These are phyloP conservation scores for Boletus coccyginus DNA, from an alignment of 768 basidiomycete species.

Conservation along the genomic window DNA sequence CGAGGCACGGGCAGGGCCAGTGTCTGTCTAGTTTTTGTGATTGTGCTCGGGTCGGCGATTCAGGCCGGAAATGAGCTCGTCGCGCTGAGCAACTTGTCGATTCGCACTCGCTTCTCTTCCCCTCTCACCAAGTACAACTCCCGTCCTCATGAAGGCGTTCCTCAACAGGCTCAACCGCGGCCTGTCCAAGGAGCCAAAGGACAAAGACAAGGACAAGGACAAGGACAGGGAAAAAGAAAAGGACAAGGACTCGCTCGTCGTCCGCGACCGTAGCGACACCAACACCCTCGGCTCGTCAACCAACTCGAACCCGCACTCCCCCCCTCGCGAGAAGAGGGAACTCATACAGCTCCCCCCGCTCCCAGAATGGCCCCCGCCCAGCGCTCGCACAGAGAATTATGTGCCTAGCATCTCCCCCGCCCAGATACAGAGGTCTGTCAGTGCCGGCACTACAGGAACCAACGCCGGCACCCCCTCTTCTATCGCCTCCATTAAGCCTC, in stretches of 20 bases:
- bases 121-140: background rate
- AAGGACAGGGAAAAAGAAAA: constrained; percentile 30
- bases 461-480: constrained; percentile 43
- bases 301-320: constrained; percentile 24
- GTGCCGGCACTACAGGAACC: constrained; percentile 33
- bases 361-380: constrained; percentile 61
- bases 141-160: constrained; percentile 73
- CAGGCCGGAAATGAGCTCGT: constrained; percentile 23
- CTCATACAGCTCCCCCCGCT: constrained; percentile 58
- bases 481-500: constrained; percentile 59
- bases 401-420: constrained; percentile 3
- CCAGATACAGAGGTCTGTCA: constrained; percentile 30
- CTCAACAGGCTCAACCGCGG: constrained; percentile 71
- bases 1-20: no score
- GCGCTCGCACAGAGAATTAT: constrained; percentile 8
- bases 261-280: constrained; percentile 33
- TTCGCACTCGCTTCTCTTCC: background rate
- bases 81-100: constrained; percentile 8
- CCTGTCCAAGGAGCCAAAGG: constrained; percentile 48
- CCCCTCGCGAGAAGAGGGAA: constrained; percentile 53
- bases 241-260: constrained; percentile 3
- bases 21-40: background rate
- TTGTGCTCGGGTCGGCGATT: constrained; percentile 3
- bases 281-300: constrained; percentile 29
- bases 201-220: constrained; percentile 64